A percentile compares a stretch with the other conserved stretches of the same genome.
phyloP scores from a whole-genome alignment of 2,329 filamentous ascomycete species.

The Colletotrichum camelliae region DNA sequence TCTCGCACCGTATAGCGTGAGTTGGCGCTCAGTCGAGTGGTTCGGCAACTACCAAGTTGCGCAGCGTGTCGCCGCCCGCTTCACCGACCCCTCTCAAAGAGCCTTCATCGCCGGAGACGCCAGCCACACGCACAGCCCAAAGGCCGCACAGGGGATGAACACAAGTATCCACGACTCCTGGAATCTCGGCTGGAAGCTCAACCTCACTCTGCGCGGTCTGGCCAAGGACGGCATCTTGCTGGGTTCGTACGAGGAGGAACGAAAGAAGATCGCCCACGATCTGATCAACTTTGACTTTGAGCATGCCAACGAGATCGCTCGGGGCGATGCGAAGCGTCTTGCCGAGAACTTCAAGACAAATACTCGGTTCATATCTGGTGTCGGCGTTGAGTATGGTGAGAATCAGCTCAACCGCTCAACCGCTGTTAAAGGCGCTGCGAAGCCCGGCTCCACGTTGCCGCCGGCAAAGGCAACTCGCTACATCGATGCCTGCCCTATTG shows the following conservation, averaged over 20 bases:
- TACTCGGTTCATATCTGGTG: slow-evolving; percentile 74
- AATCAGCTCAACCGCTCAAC: slow-evolving; percentile 54
- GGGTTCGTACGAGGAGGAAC: slow-evolving; percentile 55
- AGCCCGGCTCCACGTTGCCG: slow-evolving; percentile 61
- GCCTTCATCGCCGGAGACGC: slow-evolving; percentile 73
- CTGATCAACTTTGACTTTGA: slow-evolving; percentile 56
- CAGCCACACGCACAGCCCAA: slow-evolving; percentile 74
- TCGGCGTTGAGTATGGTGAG: slow-evolving; percentile 66
- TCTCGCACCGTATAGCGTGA: slow-evolving; percentile 45
- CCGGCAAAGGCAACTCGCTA: slow-evolving; percentile 76
- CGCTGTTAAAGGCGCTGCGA: slow-evolving; percentile 50
- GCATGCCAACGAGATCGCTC: slow-evolving; percentile 62
- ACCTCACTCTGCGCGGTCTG: slow-evolving; percentile 59
- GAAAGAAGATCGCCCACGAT: slow-evolving; percentile 54
- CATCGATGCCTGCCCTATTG: slow-evolving; percentile 78
- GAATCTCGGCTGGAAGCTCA: slow-evolving; percentile 61
- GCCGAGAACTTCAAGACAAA: slow-evolving; percentile 73
- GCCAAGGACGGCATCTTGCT: slow-evolving; percentile 53
- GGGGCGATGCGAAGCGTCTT: slow-evolving; percentile 66
- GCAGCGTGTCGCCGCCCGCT: slow-evolving; percentile 72
- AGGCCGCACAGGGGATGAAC: slow-evolving; percentile 74
- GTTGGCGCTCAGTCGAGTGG: slow-evolving; percentile 68
- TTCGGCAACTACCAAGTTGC: slow-evolving; percentile 75
- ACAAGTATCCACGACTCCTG: slow-evolving; percentile 64
- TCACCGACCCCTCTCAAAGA: slow-evolving; percentile 64